These are phyloP conservation scores for Hypericum androsaemum DNA, from an alignment of 345 rosid genomes.

Conservation along the genomic window DNA sequence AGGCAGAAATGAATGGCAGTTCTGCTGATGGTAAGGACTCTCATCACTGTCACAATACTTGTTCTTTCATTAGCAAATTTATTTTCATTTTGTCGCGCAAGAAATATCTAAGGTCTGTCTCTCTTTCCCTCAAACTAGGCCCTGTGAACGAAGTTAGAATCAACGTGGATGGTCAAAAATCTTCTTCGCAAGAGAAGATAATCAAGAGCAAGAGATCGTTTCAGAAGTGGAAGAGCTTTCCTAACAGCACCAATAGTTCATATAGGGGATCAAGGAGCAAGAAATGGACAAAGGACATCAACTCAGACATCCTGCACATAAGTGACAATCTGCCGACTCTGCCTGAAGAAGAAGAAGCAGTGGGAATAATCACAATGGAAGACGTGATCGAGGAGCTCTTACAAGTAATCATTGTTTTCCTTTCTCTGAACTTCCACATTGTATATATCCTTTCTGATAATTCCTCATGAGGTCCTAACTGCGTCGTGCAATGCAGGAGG, in stretches of 20 bases:
- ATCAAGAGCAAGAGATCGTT: constrained; percentile 52
- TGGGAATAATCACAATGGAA: constrained; percentile 95
- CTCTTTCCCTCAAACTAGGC: constrained; percentile 20
- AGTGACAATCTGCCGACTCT: constrained; percentile 54
- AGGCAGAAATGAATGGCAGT: constrained; percentile 15
- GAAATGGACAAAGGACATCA: constrained; percentile 67
- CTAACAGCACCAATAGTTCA: constrained; percentile 32
- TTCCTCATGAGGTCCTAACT: too few species aligned
- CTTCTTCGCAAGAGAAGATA: constrained; percentile 33
- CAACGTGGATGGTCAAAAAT: constrained; percentile 46
- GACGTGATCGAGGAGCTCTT: constrained; percentile 96
- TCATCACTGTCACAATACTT: not conserved
- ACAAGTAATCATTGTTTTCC: constrained; percentile 40
- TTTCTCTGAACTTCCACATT: not conserved
- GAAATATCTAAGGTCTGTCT: not conserved
- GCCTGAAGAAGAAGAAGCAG: constrained; percentile 82
- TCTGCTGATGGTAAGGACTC: constrained; percentile 27
- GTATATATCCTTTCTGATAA: not conserved
- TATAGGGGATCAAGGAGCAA: constrained; percentile 43
- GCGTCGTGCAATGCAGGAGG: constrained; percentile 43
- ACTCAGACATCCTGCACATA: constrained; percentile 61
- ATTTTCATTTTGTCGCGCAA: not conserved
- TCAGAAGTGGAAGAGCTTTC: constrained; percentile 82
- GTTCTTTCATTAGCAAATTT: not conserved
- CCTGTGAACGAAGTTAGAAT: constrained; percentile 42